These are phyloP conservation scores for Penicillium manginii DNA, from an alignment of 495 filamentous ascomycete species.

Conservation along the genomic window DNA sequence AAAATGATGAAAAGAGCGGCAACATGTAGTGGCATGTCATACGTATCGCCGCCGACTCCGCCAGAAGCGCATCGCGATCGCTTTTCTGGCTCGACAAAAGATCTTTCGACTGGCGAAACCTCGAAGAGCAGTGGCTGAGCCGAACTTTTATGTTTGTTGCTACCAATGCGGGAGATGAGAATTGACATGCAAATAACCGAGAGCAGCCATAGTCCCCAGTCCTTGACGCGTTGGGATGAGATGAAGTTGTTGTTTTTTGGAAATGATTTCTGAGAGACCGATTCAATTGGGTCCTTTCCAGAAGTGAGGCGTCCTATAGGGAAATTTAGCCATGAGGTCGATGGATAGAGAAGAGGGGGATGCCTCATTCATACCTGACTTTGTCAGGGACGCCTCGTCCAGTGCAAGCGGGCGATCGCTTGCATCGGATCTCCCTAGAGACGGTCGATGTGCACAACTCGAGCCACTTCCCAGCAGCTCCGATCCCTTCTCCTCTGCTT, in stretches of 20 bases:
- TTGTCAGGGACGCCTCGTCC: constrained; percentile 34
- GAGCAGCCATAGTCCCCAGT: constrained; percentile 33
- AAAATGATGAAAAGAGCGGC: constrained; percentile 71
- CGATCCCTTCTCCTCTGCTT: constrained; percentile 6
- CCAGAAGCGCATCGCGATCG: constrained; percentile 32
- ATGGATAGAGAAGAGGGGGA: neutral
- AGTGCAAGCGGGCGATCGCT: constrained; percentile 9
- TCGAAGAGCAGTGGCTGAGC: constrained; percentile 5
- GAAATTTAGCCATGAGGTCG: neutral
- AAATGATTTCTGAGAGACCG: neutral
- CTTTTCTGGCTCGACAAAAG: constrained; percentile 7
- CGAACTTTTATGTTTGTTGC: constrained; percentile 14
- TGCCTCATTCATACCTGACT: constrained; percentile 32
- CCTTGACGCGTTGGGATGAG: constrained; percentile 23
- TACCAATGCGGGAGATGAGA: constrained; percentile 26
- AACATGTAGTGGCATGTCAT: constrained; percentile 66
- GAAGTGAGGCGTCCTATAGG: constrained; percentile 29
- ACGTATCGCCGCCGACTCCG: constrained; percentile 35
- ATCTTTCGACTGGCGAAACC: neutral
- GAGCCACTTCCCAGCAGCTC: neutral
- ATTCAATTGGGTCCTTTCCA: constrained; percentile 8
- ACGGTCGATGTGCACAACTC: constrained; percentile 16
- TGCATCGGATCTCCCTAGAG: constrained; percentile 9
- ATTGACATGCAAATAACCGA: constrained; percentile 32
- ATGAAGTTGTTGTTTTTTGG: constrained; percentile 6